phyloP scores from a whole-genome alignment of 176 grass and related monocot species.

The Pharus latifolius region DNA sequence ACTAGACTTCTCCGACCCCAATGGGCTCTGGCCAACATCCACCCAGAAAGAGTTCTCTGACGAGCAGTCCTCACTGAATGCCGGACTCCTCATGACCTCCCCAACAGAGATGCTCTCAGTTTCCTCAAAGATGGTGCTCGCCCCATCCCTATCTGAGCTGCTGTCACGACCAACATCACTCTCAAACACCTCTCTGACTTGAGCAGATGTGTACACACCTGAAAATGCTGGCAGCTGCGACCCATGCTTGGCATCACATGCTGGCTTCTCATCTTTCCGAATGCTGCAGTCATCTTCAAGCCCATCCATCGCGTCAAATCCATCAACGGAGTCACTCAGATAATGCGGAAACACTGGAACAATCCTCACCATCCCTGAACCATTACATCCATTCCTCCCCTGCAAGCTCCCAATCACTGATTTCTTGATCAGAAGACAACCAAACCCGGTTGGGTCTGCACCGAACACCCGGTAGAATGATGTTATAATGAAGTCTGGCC shows the following conservation, averaged over 20 bases:
- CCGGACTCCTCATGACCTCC: slow-evolving; percentile 82
- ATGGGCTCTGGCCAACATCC: slow-evolving; percentile 82
- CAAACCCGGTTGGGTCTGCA: slow-evolving; percentile 87
- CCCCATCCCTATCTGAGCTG: slow-evolving; percentile 86
- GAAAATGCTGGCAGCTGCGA: slow-evolving; percentile 87
- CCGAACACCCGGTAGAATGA: slow-evolving; percentile 97
- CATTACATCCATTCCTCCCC: slow-evolving; percentile 73
- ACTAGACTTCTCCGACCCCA: slow-evolving; percentile 58
- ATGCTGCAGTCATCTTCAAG: slow-evolving; percentile 52
- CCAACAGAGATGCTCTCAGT: slow-evolving; percentile 85
- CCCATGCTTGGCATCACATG: slow-evolving; percentile 28
- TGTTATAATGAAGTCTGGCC: slow-evolving; percentile 94
- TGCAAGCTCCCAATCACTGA: slow-evolving; percentile 90
- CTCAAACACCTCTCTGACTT: slow-evolving; percentile 90
- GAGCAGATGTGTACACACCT: slow-evolving; percentile 86
- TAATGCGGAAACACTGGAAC: slow-evolving; percentile 96
- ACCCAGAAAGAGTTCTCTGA: slow-evolving; percentile 83
- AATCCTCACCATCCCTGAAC: slow-evolving; percentile 87
- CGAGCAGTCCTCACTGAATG: slow-evolving; percentile 79
- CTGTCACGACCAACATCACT: slow-evolving; percentile 74
- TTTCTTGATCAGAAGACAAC: slow-evolving; percentile 98
- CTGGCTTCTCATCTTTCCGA: slow-evolving; percentile 42
- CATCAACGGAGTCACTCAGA: slow-evolving; percentile 88
- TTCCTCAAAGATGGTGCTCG: slow-evolving; percentile 93
- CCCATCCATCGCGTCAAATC: slow-evolving; percentile 58